Conservation (phyloP, 306 rosid species). For the Pyrus bretschneideri region DNA sequence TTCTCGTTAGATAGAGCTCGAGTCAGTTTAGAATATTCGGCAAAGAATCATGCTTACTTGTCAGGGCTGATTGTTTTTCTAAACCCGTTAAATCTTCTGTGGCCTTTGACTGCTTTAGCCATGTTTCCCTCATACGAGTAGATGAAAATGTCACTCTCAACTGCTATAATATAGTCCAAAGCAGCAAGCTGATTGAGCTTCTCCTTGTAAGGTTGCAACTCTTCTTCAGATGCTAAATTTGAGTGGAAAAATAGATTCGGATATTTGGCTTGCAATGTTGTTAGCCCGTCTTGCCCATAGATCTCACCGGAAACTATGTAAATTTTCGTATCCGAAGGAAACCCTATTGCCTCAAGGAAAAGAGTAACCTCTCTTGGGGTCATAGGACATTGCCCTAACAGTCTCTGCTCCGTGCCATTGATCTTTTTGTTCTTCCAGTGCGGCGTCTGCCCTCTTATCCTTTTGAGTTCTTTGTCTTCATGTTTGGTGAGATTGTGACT, state of each 20-base stretch:
- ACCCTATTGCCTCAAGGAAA: slow-evolving; percentile 62
- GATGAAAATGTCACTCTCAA: slow-evolving; percentile 59
- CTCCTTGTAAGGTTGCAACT: slow-evolving; percentile 36
- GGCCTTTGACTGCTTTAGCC: slow-evolving; percentile 69
- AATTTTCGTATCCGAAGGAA: slow-evolving; percentile 47
- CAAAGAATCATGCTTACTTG: slow-evolving; percentile 27
- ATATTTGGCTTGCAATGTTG: slow-evolving; percentile 32
- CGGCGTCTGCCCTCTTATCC: slow-evolving; percentile 33
- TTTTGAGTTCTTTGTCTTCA: slow-evolving; percentile 31
- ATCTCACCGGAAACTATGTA: slow-evolving; percentile 51
- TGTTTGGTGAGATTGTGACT: slow-evolving; percentile 43
- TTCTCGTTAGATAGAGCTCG: background rate
- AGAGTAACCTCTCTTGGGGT: slow-evolving; percentile 69
- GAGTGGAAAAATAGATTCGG: slow-evolving; percentile 40
- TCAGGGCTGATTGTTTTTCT: slow-evolving; percentile 54
- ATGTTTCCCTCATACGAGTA: slow-evolving; percentile 57
- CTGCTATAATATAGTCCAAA: slow-evolving; percentile 49
- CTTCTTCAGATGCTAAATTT: slow-evolving; percentile 52
- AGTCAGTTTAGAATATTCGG: background rate
- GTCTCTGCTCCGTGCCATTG: slow-evolving; percentile 31
- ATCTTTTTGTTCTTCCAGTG: slow-evolving; percentile 66
- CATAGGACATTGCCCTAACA: slow-evolving; percentile 59
- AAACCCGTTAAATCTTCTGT: slow-evolving; percentile 48
- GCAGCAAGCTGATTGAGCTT: slow-evolving; percentile 62
- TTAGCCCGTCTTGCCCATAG: slow-evolving; percentile 42